Evolutionary conservation across 306 rosid species (phyloP).

Genomic region (Castanea mollissima): DNA sequence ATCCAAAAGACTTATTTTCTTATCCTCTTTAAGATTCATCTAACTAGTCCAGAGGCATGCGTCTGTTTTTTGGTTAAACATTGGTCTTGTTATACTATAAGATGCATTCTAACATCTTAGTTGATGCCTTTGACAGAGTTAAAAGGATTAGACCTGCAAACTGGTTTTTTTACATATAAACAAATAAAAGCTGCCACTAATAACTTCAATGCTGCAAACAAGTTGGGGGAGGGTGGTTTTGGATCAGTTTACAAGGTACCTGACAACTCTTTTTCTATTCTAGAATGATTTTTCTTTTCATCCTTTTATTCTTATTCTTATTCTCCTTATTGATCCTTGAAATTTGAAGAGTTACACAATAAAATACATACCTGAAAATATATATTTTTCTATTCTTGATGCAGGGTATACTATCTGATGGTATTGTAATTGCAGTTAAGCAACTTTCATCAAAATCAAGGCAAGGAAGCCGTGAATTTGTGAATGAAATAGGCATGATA

Average conservation of each 20-base stretch:
- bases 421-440: constrained; percentile 23
- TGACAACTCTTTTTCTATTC: neutral
- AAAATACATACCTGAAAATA: neutral
- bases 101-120: neutral
- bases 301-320: neutral
- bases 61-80: neutral
- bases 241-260: constrained; percentile 73
- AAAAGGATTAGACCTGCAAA: constrained; percentile 18
- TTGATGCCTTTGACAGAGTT: constrained; percentile 4
- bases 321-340: neutral
- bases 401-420: constrained; percentile 19
- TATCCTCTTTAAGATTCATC: neutral
- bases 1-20: neutral
- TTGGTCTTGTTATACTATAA: neutral
- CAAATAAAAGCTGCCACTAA: constrained; percentile 50
- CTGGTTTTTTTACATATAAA: constrained; percentile 9
- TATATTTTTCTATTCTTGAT: constrained; percentile 9
- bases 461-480: constrained; percentile 27
- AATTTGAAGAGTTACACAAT: neutral
- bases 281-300: neutral
- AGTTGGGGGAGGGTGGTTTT: constrained; percentile 78
- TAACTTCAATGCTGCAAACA: constrained; percentile 46
- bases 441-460: constrained; percentile 30
- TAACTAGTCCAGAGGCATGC: neutral
- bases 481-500: constrained; percentile 29